Conservation (phyloP, 129 eudicot species). For the Saussurea involucrata region DNA sequence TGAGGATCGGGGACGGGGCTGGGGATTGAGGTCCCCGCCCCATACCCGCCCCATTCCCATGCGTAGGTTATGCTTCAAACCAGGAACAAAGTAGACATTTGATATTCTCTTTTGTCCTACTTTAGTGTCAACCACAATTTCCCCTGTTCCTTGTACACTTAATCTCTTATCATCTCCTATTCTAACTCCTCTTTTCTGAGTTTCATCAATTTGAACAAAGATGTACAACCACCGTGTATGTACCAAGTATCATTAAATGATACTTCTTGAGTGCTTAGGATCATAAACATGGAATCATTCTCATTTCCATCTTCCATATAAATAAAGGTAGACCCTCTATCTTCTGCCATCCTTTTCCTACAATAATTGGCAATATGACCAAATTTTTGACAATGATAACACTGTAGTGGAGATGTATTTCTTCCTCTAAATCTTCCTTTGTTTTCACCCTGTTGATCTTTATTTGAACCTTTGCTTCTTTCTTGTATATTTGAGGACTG, state of each 20-base stretch:
- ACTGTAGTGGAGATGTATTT: background rate
- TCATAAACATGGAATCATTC: background rate
- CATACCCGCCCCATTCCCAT: too few relatives aligned
- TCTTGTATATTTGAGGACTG: background rate
- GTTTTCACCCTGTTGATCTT: background rate
- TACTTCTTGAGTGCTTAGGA: background rate
- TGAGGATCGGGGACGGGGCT: too few relatives aligned
- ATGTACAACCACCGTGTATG: slow-evolving; percentile 6
- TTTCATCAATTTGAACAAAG: background rate
- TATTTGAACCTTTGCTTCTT: background rate
- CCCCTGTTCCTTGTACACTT: background rate
- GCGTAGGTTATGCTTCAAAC: background rate
- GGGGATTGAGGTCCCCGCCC: too few relatives aligned
- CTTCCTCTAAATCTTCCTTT: background rate
- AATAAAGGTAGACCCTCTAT: background rate
- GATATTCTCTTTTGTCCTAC: background rate
- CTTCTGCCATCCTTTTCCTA: background rate
- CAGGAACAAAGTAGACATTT: background rate
- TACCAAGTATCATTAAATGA: background rate
- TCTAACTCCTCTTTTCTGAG: background rate
- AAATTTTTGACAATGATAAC: background rate
- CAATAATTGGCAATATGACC: background rate
- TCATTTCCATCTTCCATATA: background rate
- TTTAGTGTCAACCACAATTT: background rate
- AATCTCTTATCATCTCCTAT: background rate